These are phyloP conservation scores for Russula abietina DNA, from an alignment of 768 basidiomycete genomes.

Conservation along the genomic window DNA sequence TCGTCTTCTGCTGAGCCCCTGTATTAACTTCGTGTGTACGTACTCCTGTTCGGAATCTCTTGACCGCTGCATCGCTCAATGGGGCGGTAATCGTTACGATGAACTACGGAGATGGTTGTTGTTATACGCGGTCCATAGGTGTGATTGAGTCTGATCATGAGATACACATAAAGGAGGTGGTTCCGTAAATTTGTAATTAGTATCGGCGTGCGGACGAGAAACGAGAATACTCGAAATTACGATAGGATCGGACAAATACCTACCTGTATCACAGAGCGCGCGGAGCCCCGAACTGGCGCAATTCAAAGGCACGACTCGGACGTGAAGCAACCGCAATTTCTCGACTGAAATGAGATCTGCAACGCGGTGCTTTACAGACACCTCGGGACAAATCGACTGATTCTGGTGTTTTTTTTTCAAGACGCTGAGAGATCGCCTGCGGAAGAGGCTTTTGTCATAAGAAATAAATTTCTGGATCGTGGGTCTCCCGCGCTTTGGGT, in stretches of 20 bases:
- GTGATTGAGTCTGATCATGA: too few relatives aligned
- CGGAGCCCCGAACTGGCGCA: too few relatives aligned
- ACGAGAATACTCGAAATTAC: too few relatives aligned
- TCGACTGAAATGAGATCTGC: neutral
- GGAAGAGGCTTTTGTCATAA: neutral
- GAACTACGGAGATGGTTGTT: neutral
- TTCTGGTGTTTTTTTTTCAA: neutral
- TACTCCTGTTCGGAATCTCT: neutral
- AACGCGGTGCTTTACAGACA: too few relatives aligned
- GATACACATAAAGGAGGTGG: too few relatives aligned
- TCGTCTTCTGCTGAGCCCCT: neutral
- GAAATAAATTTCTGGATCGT: slow-evolving; percentile 11
- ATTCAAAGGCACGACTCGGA: too few relatives aligned
- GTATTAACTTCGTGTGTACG: slow-evolving; percentile 14
- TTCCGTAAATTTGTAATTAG: too few relatives aligned
- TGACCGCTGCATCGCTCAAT: too few relatives aligned
- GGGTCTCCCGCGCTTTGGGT: slow-evolving; percentile 2
- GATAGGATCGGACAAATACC: too few relatives aligned
- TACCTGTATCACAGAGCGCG: too few relatives aligned
- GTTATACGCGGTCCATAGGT: too few relatives aligned
- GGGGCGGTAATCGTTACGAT: neutral
- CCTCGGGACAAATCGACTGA: neutral
- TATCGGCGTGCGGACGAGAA: too few relatives aligned
- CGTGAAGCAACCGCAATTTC: neutral
- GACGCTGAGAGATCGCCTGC: neutral